A percentile compares a stretch with the other conserved stretches of the same genome.
Evolutionary conservation across 176 grass and related monocot genomes (phyloP).

Genomic region (Bromus sterilis): DNA sequence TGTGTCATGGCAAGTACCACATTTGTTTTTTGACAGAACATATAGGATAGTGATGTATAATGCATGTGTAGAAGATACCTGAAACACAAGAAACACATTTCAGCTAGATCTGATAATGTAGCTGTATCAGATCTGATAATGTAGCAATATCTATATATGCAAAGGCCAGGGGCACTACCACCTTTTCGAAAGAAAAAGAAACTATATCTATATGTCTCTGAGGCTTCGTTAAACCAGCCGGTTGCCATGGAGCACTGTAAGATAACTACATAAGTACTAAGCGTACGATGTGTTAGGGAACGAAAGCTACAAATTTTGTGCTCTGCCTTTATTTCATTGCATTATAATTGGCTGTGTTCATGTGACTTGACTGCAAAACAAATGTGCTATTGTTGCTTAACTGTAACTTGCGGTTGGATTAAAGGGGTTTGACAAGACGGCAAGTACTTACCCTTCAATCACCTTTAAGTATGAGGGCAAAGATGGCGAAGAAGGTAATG

Average conservation of each 20-base stretch:
- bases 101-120: too few species aligned
- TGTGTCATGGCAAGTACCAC: not conserved
- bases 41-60: not conserved
- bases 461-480: constrained; percentile 64
- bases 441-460: constrained; percentile 42
- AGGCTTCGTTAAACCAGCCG: not conserved
- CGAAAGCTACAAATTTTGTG: not conserved
- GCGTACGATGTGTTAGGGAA: not conserved
- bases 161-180: too few species aligned
- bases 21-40: not conserved
- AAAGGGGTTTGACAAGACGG: constrained; percentile 62
- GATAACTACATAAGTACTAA: not conserved
- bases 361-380: not conserved
- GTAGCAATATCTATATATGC: too few species aligned
- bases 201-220: not conserved
- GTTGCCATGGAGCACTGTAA: not conserved
- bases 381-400: not conserved
- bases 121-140: too few species aligned
- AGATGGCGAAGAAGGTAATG: constrained; percentile 79
- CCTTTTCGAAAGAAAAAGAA: too few species aligned
- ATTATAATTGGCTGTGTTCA: not conserved
- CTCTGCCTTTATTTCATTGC: not conserved
- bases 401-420: constrained; percentile 42
- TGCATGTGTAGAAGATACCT: too few species aligned
- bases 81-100: too few species aligned